Base-by-base conservation (phyloP, 129 eudicot genomes). In the Flaveria trinervia region DNA sequence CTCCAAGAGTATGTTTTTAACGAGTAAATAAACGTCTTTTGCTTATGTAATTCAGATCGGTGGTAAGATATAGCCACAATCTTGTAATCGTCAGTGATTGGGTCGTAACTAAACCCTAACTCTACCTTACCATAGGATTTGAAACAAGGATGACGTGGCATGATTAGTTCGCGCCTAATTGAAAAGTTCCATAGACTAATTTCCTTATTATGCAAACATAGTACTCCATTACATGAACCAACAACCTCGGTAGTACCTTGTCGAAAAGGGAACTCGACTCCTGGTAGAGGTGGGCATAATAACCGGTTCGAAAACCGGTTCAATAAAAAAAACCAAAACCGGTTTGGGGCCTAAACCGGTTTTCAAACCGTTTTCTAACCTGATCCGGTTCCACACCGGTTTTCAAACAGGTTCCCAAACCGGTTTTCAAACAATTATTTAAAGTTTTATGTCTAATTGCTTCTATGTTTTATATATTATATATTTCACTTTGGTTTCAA, bases 151-250 rank as follows among this genome's bases (percentile, higher is more conserved):
- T 14, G 14, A 26, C 3, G 15, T 13, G 75, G 62, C 43, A 70
- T 0, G 4, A 7, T 13, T 56, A 73, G n/a, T 36, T 39, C 28
- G 3, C 67, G 67, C 39, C 68, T 39, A 14, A 56, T 56, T 13
- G 77, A 73, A 56, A 57, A 22, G 77, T 73, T 73, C 68, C 77
- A 73, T 20, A 73, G 39, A 56, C 14, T 11, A 73, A 56, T 55
- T 11, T 39, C 45, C 13, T 15, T 17, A 56, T 22, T 6, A 17
- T 1, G 4, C 54, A 55, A 3, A 12, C 68, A 72, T 0, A 56
- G 77, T 18, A 56, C 41, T 72, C 68, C 68, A 20, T 56, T 72
- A 55, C 43, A 41, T 14, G 77, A 73, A 56, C 77, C 77, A 30
- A 56, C 17, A 56, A 28, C 18, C 5, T 45, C 1, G 25, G 10